These are phyloP conservation scores for Polysphondylium violaceum DNA, from an alignment of 78 protist genomes.

Conservation along the genomic window DNA sequence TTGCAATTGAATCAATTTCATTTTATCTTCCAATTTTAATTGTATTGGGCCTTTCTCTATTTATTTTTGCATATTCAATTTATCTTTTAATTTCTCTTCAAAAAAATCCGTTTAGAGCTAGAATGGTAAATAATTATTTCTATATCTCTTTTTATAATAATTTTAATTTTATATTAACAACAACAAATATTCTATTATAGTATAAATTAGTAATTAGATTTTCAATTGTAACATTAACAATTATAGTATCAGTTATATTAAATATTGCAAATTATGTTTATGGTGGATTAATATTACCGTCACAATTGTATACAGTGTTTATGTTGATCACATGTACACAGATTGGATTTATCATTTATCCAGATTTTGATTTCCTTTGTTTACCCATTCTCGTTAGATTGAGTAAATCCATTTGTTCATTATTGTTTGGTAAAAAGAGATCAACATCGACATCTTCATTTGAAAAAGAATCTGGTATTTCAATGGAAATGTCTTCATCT, in stretches of 20 bases:
- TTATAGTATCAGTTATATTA: neutral
- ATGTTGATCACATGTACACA: neutral
- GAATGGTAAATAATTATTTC: neutral
- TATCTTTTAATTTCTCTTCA: neutral
- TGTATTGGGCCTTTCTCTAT: neutral
- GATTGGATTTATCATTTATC: constrained; percentile 1
- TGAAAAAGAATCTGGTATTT: no score
- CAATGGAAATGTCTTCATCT: no score
- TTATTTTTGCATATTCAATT: neutral
- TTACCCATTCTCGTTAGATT: no score
- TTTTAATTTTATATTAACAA: neutral
- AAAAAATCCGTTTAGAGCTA: neutral
- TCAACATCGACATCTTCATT: no score
- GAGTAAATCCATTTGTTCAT: no score
- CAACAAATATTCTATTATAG: neutral
- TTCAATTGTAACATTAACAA: neutral
- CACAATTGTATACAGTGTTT: constrained; percentile 9
- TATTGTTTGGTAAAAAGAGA: no score
- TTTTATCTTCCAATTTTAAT: constrained; percentile 3
- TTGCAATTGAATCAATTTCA: neutral
- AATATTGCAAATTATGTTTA: no score
- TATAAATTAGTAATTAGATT: constrained; percentile 7
- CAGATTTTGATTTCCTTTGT: neutral
- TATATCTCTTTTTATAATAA: neutral
- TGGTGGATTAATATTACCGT: constrained; percentile 6